These are phyloP conservation scores for Fusarium succisae DNA, from an alignment of 2,329 filamentous ascomycete genomes.

Conservation along the genomic window DNA sequence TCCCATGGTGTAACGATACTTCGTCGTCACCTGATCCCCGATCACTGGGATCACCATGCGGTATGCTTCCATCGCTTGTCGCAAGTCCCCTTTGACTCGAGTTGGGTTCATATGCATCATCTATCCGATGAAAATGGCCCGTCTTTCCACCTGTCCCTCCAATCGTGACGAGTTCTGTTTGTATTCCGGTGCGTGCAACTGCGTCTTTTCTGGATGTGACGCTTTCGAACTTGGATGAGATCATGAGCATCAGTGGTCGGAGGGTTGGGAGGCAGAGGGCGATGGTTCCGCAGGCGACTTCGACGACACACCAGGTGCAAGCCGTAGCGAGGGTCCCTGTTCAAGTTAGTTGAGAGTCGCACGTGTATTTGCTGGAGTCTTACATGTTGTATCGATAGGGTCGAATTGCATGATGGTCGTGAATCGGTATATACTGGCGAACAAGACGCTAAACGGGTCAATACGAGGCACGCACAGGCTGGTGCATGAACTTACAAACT, in stretches of 20 bases:
- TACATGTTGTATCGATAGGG: slow-evolving; percentile 10
- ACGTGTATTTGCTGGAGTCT: too few species aligned
- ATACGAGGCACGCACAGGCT: rapidly evolving
- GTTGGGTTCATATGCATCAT: neutral
- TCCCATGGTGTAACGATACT: neutral
- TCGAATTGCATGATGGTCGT: slow-evolving; percentile 32
- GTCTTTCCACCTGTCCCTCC: slow-evolving; percentile 10
- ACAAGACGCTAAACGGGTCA: neutral
- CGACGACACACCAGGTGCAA: slow-evolving; percentile 30
- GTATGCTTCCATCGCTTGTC: neutral
- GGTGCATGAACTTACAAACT: slow-evolving; percentile 11
- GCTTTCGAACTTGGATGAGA: slow-evolving; percentile 23
- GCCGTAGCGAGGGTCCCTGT: slow-evolving; percentile 29
- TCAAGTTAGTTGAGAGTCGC: neutral
- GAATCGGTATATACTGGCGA: slow-evolving; percentile 30
- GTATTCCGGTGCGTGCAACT: neutral
- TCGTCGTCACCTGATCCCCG: slow-evolving; percentile 1
- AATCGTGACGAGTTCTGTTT: slow-evolving; percentile 17
- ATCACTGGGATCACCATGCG: neutral
- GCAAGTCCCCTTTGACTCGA: neutral
- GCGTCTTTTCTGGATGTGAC: neutral
- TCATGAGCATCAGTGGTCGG: slow-evolving; percentile 17
- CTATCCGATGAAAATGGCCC: slow-evolving; percentile 14
- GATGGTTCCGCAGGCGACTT: slow-evolving; percentile 27
- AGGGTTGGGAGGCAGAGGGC: slow-evolving; percentile 25